Conservation (phyloP, 345 rosid genomes). For the Triadica sebifera region DNA sequence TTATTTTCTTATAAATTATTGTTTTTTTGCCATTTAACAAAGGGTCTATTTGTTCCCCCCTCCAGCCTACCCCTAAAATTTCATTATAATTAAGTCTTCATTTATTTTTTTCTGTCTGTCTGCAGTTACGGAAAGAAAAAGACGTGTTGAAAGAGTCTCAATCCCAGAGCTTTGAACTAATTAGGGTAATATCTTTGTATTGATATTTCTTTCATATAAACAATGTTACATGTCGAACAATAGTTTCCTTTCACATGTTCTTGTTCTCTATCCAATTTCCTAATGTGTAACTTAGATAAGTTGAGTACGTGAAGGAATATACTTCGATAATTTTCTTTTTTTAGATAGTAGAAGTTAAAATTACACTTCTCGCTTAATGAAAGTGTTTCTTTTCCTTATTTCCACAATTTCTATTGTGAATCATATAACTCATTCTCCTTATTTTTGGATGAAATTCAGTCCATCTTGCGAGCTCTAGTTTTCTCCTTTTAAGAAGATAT, state of each 20-base stretch:
- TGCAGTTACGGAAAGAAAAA: constrained; percentile 75
- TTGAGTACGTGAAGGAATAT: neutral
- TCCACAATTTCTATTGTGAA: too few species aligned
- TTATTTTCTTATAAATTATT: neutral
- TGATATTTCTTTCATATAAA: constrained; percentile 1
- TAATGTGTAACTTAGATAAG: neutral
- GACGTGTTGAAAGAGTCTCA: constrained; percentile 70
- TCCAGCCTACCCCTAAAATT: neutral
- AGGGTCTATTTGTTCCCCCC: neutral
- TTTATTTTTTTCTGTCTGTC: constrained; percentile 5
- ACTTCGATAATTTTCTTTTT: neutral
- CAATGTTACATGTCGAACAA: neutral
- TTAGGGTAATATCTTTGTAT: constrained; percentile 46
- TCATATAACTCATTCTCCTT: neutral
- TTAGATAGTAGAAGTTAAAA: neutral
- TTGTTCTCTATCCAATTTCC: neutral
- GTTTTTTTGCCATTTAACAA: neutral
- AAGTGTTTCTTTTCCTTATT: neutral
- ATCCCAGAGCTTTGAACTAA: constrained; percentile 60
- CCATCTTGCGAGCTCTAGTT: neutral
- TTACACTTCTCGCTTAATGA: neutral
- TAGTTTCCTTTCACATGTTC: neutral
- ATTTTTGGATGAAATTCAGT: neutral
- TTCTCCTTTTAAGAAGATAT: neutral
- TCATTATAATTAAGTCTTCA: neutral